A percentile compares a stretch with the other conserved stretches of the same genome.
Evolutionary conservation across 345 rosid species (phyloP).

Genomic region (Eucalyptus marginata): DNA sequence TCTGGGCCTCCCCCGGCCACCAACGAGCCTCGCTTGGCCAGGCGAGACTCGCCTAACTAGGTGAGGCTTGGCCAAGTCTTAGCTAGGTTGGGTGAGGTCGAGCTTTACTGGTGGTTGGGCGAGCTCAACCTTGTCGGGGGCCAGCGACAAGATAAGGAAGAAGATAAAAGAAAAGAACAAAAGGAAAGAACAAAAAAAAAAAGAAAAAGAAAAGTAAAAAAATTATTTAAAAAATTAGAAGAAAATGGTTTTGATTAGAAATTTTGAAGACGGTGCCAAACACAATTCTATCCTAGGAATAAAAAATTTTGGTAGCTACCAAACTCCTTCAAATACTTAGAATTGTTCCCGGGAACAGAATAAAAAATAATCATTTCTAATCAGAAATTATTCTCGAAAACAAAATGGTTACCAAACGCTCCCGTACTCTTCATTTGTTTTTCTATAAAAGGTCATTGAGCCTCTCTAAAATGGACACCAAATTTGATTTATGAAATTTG

Average conservation of each 20-base stretch:
- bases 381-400: fast-evolving
- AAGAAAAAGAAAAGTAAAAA: too few species aligned
- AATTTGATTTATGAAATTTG: too few species aligned
- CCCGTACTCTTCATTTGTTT: fast-evolving
- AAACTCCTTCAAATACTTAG: fast-evolving
- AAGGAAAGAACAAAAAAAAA: too few species aligned
- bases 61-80: too few species aligned
- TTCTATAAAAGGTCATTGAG: too few species aligned
- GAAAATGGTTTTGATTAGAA: too few species aligned
- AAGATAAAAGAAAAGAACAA: too few species aligned
- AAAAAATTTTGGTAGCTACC: too few species aligned
- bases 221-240: too few species aligned
- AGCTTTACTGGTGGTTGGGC: fast-evolving
- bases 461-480: too few species aligned
- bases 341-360: fast-evolving
- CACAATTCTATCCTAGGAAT: fast-evolving
- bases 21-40: too few species aligned
- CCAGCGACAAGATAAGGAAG: fast-evolving
- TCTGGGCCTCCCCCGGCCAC: too few species aligned
- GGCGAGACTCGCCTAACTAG: fast-evolving
- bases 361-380: fast-evolving
- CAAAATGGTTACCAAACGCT: fast-evolving
- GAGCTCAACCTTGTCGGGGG: fast-evolving
- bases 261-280: fast-evolving
- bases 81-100: fast-evolving